These are phyloP conservation scores for Aspergillus carlsbadensis DNA, from an alignment of 495 filamentous ascomycete genomes.

Conservation along the genomic window DNA sequence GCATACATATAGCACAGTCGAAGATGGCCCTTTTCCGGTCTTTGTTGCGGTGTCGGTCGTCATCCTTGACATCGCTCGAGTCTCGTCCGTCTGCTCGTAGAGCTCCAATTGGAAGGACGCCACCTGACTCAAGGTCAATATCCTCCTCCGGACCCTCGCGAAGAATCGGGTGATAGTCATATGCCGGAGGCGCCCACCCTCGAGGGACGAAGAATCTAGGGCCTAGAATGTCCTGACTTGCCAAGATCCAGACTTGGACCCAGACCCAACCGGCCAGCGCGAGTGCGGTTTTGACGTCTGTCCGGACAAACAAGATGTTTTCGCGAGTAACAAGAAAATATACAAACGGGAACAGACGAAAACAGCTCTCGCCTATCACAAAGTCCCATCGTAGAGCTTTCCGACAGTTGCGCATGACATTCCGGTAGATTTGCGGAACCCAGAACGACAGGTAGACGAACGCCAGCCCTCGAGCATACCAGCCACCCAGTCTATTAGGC, in stretches of 20 bases:
- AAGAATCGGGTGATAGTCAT: conserved; percentile 92
- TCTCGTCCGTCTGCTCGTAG: conserved; percentile 45
- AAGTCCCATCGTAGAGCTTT: conserved; percentile 86
- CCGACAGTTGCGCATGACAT: conserved; percentile 86
- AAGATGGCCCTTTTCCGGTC: conserved; percentile 61
- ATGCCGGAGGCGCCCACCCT: conserved; percentile 76
- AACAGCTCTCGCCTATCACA: conserved; percentile 75
- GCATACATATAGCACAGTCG: conserved; percentile 94
- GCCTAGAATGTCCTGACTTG: conserved; percentile 80
- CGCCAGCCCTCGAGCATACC: conserved; percentile 66
- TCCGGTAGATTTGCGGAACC: conserved; percentile 87
- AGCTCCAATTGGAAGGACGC: conserved; percentile 67
- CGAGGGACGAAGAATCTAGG: conserved; percentile 73
- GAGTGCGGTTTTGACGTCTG: conserved; percentile 60
- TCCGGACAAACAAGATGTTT: conserved; percentile 79
- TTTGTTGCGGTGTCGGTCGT: conserved; percentile 36
- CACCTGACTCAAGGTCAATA: conserved; percentile 73
- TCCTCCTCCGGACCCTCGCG: conserved; percentile 54
- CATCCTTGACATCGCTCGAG: conserved; percentile 36
- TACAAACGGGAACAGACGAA: conserved; percentile 72
- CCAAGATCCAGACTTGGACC: conserved; percentile 79
- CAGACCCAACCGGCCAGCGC: conserved; percentile 81
- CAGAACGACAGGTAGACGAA: conserved; percentile 85
- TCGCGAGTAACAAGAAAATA: conserved; percentile 74
- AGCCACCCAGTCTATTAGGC: conserved; percentile 63